Evolutionary conservation across 352 stramenopile genomes (phyloP).

Genomic region (Blastocystis sp.): DNA sequence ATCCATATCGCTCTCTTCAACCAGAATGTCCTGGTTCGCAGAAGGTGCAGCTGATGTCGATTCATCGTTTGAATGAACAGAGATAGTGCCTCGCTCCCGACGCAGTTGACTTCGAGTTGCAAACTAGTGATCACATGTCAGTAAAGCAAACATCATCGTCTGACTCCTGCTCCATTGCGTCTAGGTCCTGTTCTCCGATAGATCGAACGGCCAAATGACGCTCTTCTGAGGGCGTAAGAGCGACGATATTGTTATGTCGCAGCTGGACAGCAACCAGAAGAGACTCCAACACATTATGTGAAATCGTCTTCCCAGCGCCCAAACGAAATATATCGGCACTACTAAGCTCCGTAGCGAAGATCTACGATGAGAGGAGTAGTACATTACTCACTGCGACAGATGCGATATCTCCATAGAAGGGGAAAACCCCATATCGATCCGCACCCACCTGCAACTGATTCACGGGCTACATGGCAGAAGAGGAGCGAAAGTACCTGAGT

Average conservation of each 20-base stretch:
- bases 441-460: neutral
- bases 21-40: neutral
- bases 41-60: too few relatives aligned
- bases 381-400: neutral
- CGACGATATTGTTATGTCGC: neutral
- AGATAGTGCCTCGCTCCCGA: neutral
- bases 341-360: neutral
- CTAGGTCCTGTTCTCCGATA: neutral
- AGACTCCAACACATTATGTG: slow-evolving; percentile 9
- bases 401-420: slow-evolving; percentile 9
- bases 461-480: neutral
- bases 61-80: neutral
- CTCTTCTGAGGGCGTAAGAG: neutral
- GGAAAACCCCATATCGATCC: neutral
- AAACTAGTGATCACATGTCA: neutral
- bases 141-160: neutral
- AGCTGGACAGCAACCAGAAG: neutral
- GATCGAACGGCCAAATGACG: neutral
- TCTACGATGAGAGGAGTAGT: neutral
- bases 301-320: neutral
- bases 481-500: neutral
- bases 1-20: neutral
- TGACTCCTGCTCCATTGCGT: neutral
- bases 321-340: neutral
- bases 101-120: neutral